phyloP scores from a whole-genome alignment of 352 stramenopile genomes.

The Saprolegnia parasitica region DNA sequence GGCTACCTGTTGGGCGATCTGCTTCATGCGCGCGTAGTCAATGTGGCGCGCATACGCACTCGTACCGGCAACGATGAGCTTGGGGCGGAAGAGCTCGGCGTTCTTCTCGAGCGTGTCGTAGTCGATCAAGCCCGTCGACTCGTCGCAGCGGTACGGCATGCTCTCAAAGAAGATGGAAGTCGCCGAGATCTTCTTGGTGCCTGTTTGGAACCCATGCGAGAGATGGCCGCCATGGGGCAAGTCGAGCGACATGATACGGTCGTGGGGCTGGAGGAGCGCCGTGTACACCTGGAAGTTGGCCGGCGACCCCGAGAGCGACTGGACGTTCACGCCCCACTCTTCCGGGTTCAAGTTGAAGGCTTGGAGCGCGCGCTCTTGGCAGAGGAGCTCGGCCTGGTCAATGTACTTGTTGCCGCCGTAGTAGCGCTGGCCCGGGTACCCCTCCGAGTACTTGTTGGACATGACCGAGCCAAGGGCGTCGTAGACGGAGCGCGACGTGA shows the following conservation, averaged over 20 bases:
- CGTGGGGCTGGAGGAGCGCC: constrained; percentile 96
- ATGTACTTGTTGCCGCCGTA: constrained; percentile 99
- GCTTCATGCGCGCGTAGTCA: constrained; percentile 98
- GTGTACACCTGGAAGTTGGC: constrained; percentile 99
- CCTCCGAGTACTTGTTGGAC: constrained; percentile 99
- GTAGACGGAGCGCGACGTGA: constrained; percentile 96
- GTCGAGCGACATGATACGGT: constrained; percentile 98
- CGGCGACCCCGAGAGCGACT: constrained; percentile 96
- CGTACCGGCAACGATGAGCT: constrained; percentile 98
- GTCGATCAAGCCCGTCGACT: constrained; percentile 96
- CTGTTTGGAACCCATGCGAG: constrained; percentile 98
- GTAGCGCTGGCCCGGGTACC: constrained; percentile 94
- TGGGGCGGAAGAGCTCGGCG: constrained; percentile 91
- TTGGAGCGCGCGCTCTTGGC: constrained; percentile 95
- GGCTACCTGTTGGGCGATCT: constrained; percentile 84
- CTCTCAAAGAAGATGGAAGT: constrained; percentile 99
- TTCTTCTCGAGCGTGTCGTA: constrained; percentile 98
- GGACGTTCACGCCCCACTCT: constrained; percentile 96
- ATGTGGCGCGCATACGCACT: constrained; percentile 98
- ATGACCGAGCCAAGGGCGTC: constrained; percentile 98
- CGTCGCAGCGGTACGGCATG: constrained; percentile 98
- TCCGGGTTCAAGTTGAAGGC: constrained; percentile 95
- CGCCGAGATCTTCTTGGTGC: constrained; percentile 98
- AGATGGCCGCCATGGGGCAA: constrained; percentile 98
- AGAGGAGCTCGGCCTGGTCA: constrained; percentile 97